Percentiles rank a stretch among this genome's conserved stretches.
phyloP scores from a whole-genome alignment of 208 protist genomes.

The Angomonas deanei region DNA sequence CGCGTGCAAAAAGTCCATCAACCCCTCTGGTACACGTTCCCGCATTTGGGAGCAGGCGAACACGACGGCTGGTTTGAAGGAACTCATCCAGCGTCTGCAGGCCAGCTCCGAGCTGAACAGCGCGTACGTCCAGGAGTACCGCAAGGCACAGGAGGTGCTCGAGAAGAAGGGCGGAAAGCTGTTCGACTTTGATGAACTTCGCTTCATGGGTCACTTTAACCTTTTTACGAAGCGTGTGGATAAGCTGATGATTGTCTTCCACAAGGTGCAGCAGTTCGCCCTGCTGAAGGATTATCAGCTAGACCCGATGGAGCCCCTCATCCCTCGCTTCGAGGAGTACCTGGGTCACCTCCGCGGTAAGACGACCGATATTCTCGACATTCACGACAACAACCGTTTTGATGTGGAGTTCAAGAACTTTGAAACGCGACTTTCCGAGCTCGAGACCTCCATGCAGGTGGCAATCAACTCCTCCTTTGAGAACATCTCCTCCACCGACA shows the following conservation, averaged over 20 bases:
- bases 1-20: conserved; percentile 91
- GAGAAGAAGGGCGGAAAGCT: conserved; percentile 62
- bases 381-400: conserved; percentile 93
- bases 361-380: conserved; percentile 93
- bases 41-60: conserved; percentile 92
- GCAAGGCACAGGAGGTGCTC: conserved; percentile 87
- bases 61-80: conserved; percentile 56
- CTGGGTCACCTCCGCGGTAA: conserved; percentile 89
- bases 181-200: conserved; percentile 93
- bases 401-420: conserved; percentile 96
- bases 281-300: conserved; percentile 90
- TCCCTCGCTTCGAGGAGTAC: conserved; percentile 92
- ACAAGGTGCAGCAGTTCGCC: conserved; percentile 95
- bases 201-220: conserved; percentile 97
- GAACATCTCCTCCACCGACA: conserved; percentile 93
- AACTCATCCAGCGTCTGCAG: conserved; percentile 80
- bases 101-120: conserved; percentile 90
- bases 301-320: conserved; percentile 92
- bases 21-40: conserved; percentile 73
- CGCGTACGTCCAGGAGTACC: conserved; percentile 92
- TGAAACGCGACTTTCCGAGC: conserved; percentile 88
- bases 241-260: conserved; percentile 96
- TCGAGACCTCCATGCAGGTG: conserved; percentile 94
- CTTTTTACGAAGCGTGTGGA: conserved; percentile 95
- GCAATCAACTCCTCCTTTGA: conserved; percentile 95